Evolutionary conservation across 768 basidiomycete genomes (phyloP).

Genomic region (Coprinopsis marcescibilis): DNA sequence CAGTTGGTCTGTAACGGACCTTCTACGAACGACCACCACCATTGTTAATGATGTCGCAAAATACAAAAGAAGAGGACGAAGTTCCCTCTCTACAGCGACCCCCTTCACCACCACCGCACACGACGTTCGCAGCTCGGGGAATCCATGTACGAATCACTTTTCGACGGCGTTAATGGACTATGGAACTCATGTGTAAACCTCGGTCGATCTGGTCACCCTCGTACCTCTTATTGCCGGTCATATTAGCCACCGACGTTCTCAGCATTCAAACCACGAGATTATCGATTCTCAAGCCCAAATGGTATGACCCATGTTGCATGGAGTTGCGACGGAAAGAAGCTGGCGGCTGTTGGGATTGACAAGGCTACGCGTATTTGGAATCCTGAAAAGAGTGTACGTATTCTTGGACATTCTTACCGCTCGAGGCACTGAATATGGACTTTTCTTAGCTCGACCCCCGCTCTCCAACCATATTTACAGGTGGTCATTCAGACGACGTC

Average conservation of each 20-base stretch:
- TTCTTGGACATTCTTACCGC: neutral
- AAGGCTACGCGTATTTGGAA: conserved; percentile 71
- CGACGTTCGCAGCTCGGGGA: conserved; percentile 62
- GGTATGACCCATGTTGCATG: conserved; percentile 74
- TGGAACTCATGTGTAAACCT: conserved; percentile 19
- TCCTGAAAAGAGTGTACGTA: conserved; percentile 70
- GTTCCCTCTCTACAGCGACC: conserved; percentile 51
- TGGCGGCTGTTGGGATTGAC: conserved; percentile 80
- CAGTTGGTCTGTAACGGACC: too few relatives aligned
- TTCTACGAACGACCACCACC: too few relatives aligned
- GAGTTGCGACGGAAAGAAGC: conserved; percentile 78
- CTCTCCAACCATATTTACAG: conserved; percentile 57
- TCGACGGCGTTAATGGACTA: conserved; percentile 12
- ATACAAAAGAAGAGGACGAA: conserved; percentile 52
- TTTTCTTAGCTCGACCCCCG: conserved; percentile 61
- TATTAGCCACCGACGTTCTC: conserved; percentile 73
- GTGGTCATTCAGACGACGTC: conserved; percentile 74
- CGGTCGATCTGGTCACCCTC: conserved; percentile 10
- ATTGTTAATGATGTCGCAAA: neutral
- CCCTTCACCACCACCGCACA: conserved; percentile 68
- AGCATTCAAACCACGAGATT: conserved; percentile 73
- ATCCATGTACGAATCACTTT: conserved; percentile 56
- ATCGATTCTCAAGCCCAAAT: conserved; percentile 58
- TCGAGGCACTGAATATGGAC: neutral
- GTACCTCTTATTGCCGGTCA: conserved; percentile 2